Evolutionary conservation across 768 basidiomycete genomes (phyloP).

Genomic region (Cystoderma amianthinum): DNA sequence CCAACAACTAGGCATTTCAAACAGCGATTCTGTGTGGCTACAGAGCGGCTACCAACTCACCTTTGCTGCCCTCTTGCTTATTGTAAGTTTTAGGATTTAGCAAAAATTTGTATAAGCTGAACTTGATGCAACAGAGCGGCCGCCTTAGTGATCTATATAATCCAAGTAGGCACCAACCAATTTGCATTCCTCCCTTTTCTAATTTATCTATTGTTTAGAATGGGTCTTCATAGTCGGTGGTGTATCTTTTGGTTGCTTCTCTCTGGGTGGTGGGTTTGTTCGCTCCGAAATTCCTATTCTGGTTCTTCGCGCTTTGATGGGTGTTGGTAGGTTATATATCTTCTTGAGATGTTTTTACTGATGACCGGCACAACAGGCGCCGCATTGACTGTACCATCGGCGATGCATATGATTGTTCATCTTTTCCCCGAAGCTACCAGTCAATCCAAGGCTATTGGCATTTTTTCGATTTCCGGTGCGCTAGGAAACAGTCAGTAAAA

Average conservation of each 20-base stretch:
- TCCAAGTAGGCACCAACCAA: not conserved
- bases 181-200: not conserved
- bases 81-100: not conserved
- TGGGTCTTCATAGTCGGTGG: not conserved
- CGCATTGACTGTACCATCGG: constrained; percentile 38
- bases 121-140: not conserved
- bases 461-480: constrained; percentile 36
- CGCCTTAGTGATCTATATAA: not conserved
- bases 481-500: constrained; percentile 31
- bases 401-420: constrained; percentile 35
- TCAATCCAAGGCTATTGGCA: constrained; percentile 36
- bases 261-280: constrained; percentile 33
- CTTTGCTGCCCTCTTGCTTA: constrained; percentile 2
- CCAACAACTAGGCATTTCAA: not conserved
- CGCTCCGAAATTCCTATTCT: constrained; percentile 34
- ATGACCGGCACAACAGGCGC: too few species aligned
- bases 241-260: constrained; percentile 26
- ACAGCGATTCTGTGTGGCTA: not conserved
- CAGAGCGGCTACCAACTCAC: constrained; percentile 1
- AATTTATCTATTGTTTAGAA: not conserved
- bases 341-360: constrained; percentile 1
- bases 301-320: constrained; percentile 39
- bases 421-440: constrained; percentile 35
- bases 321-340: constrained; percentile 23
- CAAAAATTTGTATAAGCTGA: not conserved